Conservation (phyloP, 106 monocot genomes). For the Platanthera zijinensis region DNA sequence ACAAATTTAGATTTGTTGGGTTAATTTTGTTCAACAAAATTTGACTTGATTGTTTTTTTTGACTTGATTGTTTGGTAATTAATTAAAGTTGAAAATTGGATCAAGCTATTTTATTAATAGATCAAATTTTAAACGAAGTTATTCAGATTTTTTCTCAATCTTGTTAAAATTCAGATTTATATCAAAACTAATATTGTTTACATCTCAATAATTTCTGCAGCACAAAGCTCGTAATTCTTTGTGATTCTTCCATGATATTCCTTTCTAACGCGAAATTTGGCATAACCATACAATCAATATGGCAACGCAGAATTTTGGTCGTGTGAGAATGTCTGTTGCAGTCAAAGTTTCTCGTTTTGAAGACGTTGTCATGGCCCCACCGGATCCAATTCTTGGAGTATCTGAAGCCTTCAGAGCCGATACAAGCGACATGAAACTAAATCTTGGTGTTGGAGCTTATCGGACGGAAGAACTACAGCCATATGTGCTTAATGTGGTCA, state of each 20-base stretch:
- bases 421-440: constrained; percentile 81
- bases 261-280: not conserved
- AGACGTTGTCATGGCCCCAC: constrained; percentile 90
- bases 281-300: not conserved
- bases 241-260: not conserved
- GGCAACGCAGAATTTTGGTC: constrained; percentile 37
- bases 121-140: not conserved
- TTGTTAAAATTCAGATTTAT: not conserved
- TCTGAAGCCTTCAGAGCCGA: constrained; percentile 92
- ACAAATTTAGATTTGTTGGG: too few species aligned
- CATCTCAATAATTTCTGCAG: not conserved
- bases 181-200: not conserved
- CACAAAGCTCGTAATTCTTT: not conserved
- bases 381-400: constrained; percentile 95
- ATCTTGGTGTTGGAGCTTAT: constrained; percentile 94
- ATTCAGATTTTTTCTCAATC: not conserved
- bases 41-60: too few species aligned
- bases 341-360: constrained; percentile 86
- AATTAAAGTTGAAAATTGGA: too few species aligned
- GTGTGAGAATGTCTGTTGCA: constrained; percentile 50
- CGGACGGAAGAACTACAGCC: constrained; percentile 96
- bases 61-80: too few species aligned
- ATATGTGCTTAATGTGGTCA: constrained; percentile 94
- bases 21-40: too few species aligned
- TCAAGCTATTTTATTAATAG: too few species aligned